Conservation (phyloP, 1,284 basidiomycete genomes). For the Ustilago shanxiensis region DNA sequence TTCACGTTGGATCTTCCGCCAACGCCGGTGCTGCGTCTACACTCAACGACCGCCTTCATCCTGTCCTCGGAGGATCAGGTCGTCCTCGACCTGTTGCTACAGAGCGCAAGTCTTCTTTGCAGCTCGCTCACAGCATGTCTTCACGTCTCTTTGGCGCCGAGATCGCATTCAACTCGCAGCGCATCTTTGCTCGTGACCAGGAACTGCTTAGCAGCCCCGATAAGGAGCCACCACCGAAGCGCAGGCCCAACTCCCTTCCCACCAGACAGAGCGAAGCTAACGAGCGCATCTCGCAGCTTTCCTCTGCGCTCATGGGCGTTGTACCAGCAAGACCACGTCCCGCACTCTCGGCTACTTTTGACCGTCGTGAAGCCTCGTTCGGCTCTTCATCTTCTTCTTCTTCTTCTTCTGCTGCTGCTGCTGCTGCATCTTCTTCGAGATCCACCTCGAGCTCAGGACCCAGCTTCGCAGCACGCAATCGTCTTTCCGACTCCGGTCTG, state of each 20-base stretch:
- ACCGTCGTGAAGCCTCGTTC: slow-evolving; percentile 19
- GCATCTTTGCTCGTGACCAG: slow-evolving; percentile 31
- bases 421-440: slow-evolving; percentile 30
- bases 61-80: slow-evolving; percentile 30
- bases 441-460: slow-evolving; percentile 24
- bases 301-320: slow-evolving; percentile 28
- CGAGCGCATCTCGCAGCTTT: slow-evolving; percentile 42
- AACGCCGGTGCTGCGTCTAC: slow-evolving; percentile 9
- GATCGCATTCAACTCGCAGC: slow-evolving; percentile 54
- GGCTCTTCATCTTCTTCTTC: too few species aligned
- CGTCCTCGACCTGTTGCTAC: slow-evolving; percentile 26
- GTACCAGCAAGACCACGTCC: slow-evolving; percentile 25
- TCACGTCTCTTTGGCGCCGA: slow-evolving; percentile 62
- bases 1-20: slow-evolving; percentile 24
- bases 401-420: too few species aligned
- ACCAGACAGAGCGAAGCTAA: slow-evolving; percentile 40
- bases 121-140: slow-evolving; percentile 34
- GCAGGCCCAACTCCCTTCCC: slow-evolving; percentile 56
- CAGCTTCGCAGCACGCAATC: slow-evolving; percentile 30
- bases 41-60: slow-evolving; percentile 26
- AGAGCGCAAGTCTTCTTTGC: slow-evolving; percentile 35
- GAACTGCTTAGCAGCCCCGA: slow-evolving; percentile 54
- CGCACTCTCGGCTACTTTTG: slow-evolving; percentile 32
- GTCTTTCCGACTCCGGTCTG: slow-evolving; percentile 29
- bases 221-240: slow-evolving; percentile 60